A percentile compares a stretch with the other conserved stretches of the same genome.
These are phyloP conservation scores for Aureobasidium sp. DNA, from an alignment of 2,329 filamentous ascomycete species.

Conservation along the genomic window DNA sequence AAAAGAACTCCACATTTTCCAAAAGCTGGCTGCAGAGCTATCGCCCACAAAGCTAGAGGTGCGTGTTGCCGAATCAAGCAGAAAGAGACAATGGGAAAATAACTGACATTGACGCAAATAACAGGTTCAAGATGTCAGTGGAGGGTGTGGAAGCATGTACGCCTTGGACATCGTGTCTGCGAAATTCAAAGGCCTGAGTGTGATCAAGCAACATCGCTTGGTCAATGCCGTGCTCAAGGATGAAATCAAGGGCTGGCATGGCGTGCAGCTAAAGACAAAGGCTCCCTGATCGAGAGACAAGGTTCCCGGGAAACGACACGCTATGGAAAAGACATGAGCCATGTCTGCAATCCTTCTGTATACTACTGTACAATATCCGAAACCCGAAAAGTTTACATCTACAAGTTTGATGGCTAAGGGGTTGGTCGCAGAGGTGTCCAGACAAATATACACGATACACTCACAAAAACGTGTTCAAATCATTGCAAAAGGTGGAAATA, in stretches of 20 bases:
- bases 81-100: neutral
- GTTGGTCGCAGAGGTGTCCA: neutral
- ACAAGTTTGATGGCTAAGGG: neutral
- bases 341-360: neutral
- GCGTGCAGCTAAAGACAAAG: conserved; percentile 70
- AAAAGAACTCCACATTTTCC: conserved; percentile 41
- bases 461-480: neutral
- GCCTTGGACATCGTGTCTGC: conserved; percentile 69
- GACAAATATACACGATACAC: neutral
- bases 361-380: neutral
- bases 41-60: conserved; percentile 42
- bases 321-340: neutral
- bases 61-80: conserved; percentile 7
- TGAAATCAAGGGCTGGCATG: conserved; percentile 74
- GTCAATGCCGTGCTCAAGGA: conserved; percentile 70
- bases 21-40: conserved; percentile 37
- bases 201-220: conserved; percentile 76
- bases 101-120: conserved; percentile 19
- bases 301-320: neutral
- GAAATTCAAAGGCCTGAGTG: conserved; percentile 60
- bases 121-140: conserved; percentile 70
- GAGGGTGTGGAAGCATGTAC: conserved; percentile 84
- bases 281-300: conserved; percentile 31
- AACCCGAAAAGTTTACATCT: neutral
- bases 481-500: neutral